These are phyloP conservation scores for Nannochloropsis oceanica DNA, from an alignment of 108 stramenopile species.

Conservation along the genomic window DNA sequence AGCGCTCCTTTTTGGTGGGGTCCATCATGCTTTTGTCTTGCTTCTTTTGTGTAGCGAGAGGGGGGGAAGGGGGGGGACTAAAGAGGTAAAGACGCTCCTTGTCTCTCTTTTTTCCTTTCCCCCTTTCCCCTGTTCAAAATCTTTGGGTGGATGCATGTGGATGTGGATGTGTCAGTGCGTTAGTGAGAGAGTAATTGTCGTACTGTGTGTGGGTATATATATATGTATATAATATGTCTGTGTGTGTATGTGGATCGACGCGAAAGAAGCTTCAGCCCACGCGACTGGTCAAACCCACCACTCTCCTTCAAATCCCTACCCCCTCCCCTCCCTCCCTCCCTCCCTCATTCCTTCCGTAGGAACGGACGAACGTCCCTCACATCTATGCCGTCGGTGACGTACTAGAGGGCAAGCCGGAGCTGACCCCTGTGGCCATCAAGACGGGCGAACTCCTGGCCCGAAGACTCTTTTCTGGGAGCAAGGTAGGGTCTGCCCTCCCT, in stretches of 20 bases:
- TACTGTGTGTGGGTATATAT: neutral
- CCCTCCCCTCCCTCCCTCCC: neutral
- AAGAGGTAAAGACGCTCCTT: too few species aligned
- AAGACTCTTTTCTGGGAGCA: too few species aligned
- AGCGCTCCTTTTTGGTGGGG: neutral
- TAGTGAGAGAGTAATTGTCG: neutral
- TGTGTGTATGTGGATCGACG: neutral
- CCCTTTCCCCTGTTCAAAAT: too few species aligned
- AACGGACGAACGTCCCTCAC: conserved; percentile 72
- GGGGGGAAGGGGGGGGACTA: neutral
- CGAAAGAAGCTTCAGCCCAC: neutral
- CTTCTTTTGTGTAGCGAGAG: neutral
- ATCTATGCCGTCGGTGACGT: conserved; percentile 55
- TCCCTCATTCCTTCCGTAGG: conserved; percentile 49
- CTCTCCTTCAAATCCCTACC: neutral
- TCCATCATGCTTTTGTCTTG: neutral
- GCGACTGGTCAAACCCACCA: neutral
- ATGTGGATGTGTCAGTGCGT: neutral
- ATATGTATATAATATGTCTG: conserved; percentile 3
- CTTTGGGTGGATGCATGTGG: too few species aligned
- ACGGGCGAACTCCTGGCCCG: too few species aligned
- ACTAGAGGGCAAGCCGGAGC: conserved; percentile 54
- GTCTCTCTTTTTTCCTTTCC: too few species aligned
- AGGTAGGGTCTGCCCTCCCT: too few species aligned
- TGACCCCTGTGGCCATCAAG: conserved; percentile 97